Conservation (phyloP, 2,329 filamentous ascomycete species). For the Paecilomyces formosus region DNA sequence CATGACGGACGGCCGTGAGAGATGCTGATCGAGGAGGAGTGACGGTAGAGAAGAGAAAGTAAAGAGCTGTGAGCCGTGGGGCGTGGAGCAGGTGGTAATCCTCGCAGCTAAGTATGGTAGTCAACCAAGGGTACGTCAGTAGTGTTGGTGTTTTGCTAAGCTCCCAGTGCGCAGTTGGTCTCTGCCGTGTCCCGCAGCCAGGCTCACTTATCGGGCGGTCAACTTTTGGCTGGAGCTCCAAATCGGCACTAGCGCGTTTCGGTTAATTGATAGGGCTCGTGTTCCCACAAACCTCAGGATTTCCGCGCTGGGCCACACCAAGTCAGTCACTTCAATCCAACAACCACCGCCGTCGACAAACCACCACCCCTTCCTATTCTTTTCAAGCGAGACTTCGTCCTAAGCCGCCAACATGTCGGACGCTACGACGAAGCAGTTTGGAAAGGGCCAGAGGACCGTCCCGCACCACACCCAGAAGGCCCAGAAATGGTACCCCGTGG, state of each 20-base stretch:
- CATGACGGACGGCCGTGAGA: conserved; percentile 49
- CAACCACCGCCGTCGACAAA: conserved; percentile 37
- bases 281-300: conserved; percentile 37
- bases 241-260: conserved; percentile 31
- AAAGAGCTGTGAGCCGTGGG: not conserved
- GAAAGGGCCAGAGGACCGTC: conserved; percentile 89
- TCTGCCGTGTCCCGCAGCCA: conserved; percentile 9
- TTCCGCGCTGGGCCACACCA: conserved; percentile 29
- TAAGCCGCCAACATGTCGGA: conserved; percentile 49
- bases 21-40: not conserved
- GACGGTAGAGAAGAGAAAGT: not conserved
- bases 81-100: no score
- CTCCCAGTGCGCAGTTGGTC: conserved; percentile 10
- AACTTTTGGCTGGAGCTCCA: conserved; percentile 11
- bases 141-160: conserved; percentile 10
- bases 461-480: conserved; percentile 85
- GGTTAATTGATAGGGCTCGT: conserved; percentile 34
- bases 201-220: conserved; percentile 1
- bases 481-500: conserved; percentile 97
- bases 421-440: conserved; percentile 79
- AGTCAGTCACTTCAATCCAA: conserved; percentile 33
- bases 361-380: conserved; percentile 26
- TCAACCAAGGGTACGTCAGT: not conserved
- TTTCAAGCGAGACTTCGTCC: conserved; percentile 31
- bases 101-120: not conserved